Evolutionary conservation across 169 alveolate genomes (phyloP), one percentile per base, ranked within the genome.

Genomic region (Plasmodium fragile): DNA sequence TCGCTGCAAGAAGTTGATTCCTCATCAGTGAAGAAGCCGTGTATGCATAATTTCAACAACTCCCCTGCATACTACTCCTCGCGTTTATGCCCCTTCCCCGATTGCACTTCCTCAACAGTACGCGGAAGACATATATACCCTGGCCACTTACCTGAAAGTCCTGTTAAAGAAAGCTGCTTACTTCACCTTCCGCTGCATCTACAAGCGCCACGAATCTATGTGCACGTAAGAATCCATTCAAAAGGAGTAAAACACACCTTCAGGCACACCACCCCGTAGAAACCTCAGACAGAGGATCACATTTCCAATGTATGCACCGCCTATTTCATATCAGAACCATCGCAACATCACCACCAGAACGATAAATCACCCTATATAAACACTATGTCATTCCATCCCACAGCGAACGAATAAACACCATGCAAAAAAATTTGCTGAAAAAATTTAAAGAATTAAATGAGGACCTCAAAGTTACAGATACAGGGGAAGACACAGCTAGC

Each of bases 111-210:
- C 43, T 4, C 65, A 3, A 4, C 82, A 85, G 93, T 85, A 75
- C 18, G 16, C 28, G n/a, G 11, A 11, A 4, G 93, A 85, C 34
- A 16, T 75, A 2, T 75, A n/a, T n/a, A 13, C 43, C 22, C 43
- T 85, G 30, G 36, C 78, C 22, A 22, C 39, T 75, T 85, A 75
- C 28, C 53, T 85, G 39, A 85, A 85, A 85, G 49, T 75, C 41
- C 52, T 85, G 13, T 85, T 84, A 11, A 85, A 52, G 84, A 85
- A 85, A 75, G 3, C 43, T 2, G 84, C 85, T 25, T 85, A 85
- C 80, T 34, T 85, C n/a, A 55, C 79, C n/a, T 85, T 85, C 65
- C 25, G 36, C 34, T 53, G 70, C 10, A 22, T 53, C 80, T 85
- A 85, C 30, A 30, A 53, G 18, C 70, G 59, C 2, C 85, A 85